These are phyloP conservation scores for Yamadazyma epiphylla DNA, from an alignment of 1,139 yeast species.

Conservation along the genomic window DNA sequence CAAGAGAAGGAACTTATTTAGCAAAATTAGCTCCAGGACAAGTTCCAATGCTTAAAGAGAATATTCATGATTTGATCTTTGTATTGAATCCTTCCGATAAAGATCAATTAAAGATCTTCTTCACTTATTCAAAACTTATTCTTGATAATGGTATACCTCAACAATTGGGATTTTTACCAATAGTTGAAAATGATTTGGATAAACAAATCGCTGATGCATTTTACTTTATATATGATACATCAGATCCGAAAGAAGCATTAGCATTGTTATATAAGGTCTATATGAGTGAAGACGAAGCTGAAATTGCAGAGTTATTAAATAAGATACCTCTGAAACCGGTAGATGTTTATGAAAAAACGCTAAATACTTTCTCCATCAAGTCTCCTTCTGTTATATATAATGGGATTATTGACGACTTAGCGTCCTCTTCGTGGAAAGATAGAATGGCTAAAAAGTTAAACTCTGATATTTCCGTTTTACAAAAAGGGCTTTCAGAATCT, in stretches of 20 bases:
- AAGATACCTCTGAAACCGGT: constrained; percentile 18
- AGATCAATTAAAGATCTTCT: constrained; percentile 43
- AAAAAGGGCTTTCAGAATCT: constrained; percentile 19
- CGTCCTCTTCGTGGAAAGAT: constrained; percentile 35
- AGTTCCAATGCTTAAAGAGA: constrained; percentile 67
- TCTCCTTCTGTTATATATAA: constrained; percentile 62
- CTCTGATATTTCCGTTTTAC: constrained; percentile 32
- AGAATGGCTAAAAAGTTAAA: constrained; percentile 36
- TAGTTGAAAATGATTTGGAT: constrained; percentile 33
- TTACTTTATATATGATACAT: constrained; percentile 29
- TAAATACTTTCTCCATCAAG: not conserved
- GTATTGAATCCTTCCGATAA: constrained; percentile 60
- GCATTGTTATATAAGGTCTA: constrained; percentile 39
- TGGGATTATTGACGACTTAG: constrained; percentile 57
- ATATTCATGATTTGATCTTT: constrained; percentile 72
- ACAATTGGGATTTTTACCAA: constrained; percentile 77
- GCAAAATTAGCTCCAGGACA: constrained; percentile 45
- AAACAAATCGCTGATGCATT: constrained; percentile 26
- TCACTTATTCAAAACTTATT: constrained; percentile 48
- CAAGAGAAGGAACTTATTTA: constrained; percentile 40
- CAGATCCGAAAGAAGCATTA: constrained; percentile 33
- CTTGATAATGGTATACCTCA: constrained; percentile 64
- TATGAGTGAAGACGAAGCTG: constrained; percentile 24
- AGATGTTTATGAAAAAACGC: too few relatives aligned
- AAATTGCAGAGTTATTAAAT: constrained; percentile 21